phyloP scores from a whole-genome alignment of 176 grass and related monocot species.

The Echinochloa phyllopogon region DNA sequence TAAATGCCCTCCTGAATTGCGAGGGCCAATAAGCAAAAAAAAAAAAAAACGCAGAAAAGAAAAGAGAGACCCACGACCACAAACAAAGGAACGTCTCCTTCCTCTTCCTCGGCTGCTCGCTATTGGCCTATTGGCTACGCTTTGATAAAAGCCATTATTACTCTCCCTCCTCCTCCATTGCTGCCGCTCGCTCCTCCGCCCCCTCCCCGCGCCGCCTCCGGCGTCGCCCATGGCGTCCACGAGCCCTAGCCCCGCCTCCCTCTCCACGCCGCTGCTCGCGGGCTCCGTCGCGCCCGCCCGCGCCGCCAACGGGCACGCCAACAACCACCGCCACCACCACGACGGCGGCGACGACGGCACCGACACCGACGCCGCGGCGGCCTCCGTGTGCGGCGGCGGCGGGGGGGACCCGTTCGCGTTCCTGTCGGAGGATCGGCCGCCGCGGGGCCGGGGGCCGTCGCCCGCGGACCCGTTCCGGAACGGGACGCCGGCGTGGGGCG shows the following conservation, averaged over 20 bases:
- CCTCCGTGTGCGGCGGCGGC: slow-evolving; percentile 35
- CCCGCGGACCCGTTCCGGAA: slow-evolving; percentile 88
- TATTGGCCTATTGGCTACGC: slow-evolving; percentile 4
- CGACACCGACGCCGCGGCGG: slow-evolving; percentile 5
- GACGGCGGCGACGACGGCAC: not conserved
- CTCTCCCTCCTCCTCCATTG: slow-evolving; percentile 32
- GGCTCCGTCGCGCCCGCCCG: slow-evolving; percentile 28
- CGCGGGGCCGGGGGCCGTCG: not conserved
- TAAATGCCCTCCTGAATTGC: not conserved
- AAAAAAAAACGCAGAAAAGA: not conserved
- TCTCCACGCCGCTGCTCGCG: slow-evolving; percentile 68
- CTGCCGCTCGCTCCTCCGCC: slow-evolving; percentile 2
- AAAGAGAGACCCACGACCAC: slow-evolving; percentile 10
- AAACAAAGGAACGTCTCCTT: slow-evolving; percentile 39
- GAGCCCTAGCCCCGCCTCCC: slow-evolving; percentile 34
- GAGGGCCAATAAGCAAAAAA: not conserved
- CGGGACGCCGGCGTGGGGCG: slow-evolving; percentile 62
- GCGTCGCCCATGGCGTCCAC: slow-evolving; percentile 39
- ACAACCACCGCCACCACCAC: slow-evolving; percentile 7
- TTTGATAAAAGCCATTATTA: slow-evolving; percentile 53
- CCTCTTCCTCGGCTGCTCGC: not conserved
- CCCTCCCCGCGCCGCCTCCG: slow-evolving; percentile 3
- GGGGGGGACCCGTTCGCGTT: slow-evolving; percentile 55
- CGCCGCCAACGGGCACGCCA: slow-evolving; percentile 51
- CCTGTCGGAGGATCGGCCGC: slow-evolving; percentile 50